Base-by-base conservation (phyloP, 1,284 basidiomycete species). In the Irpex rosettiformis region DNA sequence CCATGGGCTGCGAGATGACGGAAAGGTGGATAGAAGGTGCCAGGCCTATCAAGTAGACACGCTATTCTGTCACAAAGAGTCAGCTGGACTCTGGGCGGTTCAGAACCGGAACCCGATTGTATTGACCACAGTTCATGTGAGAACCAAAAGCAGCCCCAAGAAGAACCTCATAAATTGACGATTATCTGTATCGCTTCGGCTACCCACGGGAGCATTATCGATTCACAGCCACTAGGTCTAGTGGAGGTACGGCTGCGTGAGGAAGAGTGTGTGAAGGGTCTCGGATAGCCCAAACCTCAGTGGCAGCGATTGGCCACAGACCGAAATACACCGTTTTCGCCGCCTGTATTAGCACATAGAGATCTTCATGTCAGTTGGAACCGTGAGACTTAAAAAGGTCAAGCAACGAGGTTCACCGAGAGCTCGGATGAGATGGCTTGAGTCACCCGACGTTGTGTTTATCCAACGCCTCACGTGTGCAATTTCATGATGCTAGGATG, bases 21-120 rank as follows among this genome's bases (percentile, higher is more conserved):
- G 24, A 24, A 51, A 51, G 48, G 27, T 27, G 24, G 55, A 25
- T 10, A 33, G 22, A 57, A 45, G 37, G 52, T 21, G 37, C 18
- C 30, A 47, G 42, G 33, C 30, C 52, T n/a, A n/a, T n/a, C 51
- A 40, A 53, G 27, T 58, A 40, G 47, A 53, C 57, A 58, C 57
- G 57, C 51, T 58, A 54, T 58, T 27, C 43, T 18, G 43, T 47
- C 37, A 40, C 51, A 30, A 54, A 22, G 57, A 33, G 37, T 58
- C 57, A 58, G 57, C 37, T 54, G 57, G 40, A 27, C 57, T 28
- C n/a, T 45, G 51, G 54, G 40, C 42, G 27, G 33, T 48, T 37
- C 27, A 48, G 30, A 52, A 48, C 57, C 57, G 57, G 33, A 30
- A 25, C 27, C 48, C 22, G 48, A 51, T 28, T 51, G 27, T 27